These are phyloP conservation scores for Xylariaceae sp. DNA, from an alignment of 2,329 filamentous ascomycete genomes.

Conservation along the genomic window DNA sequence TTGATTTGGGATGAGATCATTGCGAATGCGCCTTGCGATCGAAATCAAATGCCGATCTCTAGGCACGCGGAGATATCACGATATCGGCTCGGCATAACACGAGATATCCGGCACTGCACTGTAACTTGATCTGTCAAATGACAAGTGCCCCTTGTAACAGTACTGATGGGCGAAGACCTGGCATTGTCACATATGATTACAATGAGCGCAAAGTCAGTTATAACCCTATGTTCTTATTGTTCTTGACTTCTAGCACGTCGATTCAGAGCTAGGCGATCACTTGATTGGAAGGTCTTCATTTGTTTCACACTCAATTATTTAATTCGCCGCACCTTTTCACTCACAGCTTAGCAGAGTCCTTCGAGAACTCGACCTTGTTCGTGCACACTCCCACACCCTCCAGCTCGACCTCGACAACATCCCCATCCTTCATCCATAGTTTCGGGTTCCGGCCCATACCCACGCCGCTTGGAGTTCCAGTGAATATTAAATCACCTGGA, in stretches of 20 bases:
- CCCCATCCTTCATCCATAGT: conserved; percentile 66
- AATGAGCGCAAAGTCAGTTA: no score
- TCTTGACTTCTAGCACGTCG: no score
- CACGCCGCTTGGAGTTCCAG: conserved; percentile 66
- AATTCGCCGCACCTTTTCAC: no score
- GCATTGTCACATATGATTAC: no score
- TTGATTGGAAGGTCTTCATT: no score
- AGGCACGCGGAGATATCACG: not conserved
- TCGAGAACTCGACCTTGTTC: conserved; percentile 45
- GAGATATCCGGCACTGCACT: no score
- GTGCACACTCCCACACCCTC: conserved; percentile 60
- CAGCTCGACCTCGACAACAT: conserved; percentile 64
- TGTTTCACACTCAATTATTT: no score
- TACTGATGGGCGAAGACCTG: no score
- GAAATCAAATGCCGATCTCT: not conserved
- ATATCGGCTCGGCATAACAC: not conserved
- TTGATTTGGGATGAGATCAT: not conserved
- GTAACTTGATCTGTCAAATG: conserved; percentile 18
- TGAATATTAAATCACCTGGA: conserved; percentile 63
- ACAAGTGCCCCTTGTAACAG: no score
- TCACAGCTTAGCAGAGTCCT: conserved; percentile 16
- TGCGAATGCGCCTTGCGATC: no score
- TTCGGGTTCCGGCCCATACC: conserved; percentile 65
- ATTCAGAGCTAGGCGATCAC: no score
- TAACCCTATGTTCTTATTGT: no score